Percentiles rank a stretch among this genome's conserved stretches.
phyloP scores from a whole-genome alignment of 2,329 filamentous ascomycete genomes.

The Juglanconis oblonga region DNA sequence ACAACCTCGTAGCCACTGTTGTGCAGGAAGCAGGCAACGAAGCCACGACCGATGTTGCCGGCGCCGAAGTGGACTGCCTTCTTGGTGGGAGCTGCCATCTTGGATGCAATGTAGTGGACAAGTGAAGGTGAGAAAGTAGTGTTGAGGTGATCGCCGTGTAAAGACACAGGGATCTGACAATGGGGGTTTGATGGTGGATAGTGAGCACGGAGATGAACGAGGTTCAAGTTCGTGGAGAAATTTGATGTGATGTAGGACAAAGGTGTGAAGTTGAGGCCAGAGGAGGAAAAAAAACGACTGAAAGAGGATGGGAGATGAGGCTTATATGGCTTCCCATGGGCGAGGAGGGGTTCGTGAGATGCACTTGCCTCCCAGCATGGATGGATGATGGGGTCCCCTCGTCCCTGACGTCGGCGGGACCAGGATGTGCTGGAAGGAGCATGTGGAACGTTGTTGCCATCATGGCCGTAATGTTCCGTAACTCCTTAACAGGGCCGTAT shows the following conservation, averaged over 20 bases:
- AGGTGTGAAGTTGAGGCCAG: not conserved
- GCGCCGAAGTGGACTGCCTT: slow-evolving; percentile 81
- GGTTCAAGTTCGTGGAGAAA: not conserved
- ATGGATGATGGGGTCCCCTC: slow-evolving; percentile 2
- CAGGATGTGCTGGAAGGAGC: slow-evolving; percentile 2
- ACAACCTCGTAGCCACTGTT: slow-evolving; percentile 93
- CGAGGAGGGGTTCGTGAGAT: slow-evolving; percentile 16
- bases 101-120: not conserved
- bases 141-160: no score
- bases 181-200: not conserved
- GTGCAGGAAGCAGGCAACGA: slow-evolving; percentile 88
- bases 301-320: slow-evolving; percentile 3
- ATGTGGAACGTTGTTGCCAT: not conserved
- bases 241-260: not conserved
- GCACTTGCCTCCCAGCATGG: slow-evolving; percentile 3
- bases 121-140: not conserved
- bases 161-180: not conserved
- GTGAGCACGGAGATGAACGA: not conserved
- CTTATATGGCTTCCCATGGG: slow-evolving; percentile 10
- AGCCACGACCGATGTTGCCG: slow-evolving; percentile 83
- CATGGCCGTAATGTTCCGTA: not conserved
- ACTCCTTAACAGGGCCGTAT: not conserved
- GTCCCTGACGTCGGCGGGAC: slow-evolving; percentile 17
- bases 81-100: slow-evolving; percentile 42
- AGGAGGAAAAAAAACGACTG: not conserved